A percentile compares a stretch with the other conserved stretches of the same genome.
These are phyloP conservation scores for Cordyceps javanica DNA, from an alignment of 2,329 filamentous ascomycete species.

Conservation along the genomic window DNA sequence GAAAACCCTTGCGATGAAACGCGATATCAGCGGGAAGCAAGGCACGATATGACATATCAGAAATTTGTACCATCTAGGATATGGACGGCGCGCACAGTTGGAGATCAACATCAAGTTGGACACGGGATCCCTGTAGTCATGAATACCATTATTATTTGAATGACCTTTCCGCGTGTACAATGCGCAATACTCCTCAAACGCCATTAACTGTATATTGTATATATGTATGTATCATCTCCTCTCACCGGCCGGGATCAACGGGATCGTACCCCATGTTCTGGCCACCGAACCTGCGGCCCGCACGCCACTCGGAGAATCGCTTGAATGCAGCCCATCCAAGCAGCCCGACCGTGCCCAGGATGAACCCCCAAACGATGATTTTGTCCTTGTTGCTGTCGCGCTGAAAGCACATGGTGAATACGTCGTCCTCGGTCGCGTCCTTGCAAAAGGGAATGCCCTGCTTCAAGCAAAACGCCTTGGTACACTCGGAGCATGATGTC, in stretches of 20 bases:
- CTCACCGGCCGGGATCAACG: constrained; percentile 18
- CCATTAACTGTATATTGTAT: not conserved
- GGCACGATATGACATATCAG: not conserved
- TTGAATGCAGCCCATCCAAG: constrained; percentile 54
- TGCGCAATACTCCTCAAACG: not conserved
- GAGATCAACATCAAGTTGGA: not conserved
- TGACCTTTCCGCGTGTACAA: not conserved
- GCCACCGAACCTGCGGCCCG: constrained; percentile 25
- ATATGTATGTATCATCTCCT: constrained; percentile 14
- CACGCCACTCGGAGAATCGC: constrained; percentile 38
- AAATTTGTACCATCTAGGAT: not conserved
- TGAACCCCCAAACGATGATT: constrained; percentile 60
- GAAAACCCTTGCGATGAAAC: not conserved
- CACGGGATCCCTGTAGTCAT: not conserved
- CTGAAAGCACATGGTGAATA: constrained; percentile 59
- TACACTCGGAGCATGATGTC: constrained; percentile 54
- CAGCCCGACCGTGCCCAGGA: constrained; percentile 51
- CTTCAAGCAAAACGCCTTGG: constrained; percentile 56
- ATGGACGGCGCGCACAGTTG: not conserved
- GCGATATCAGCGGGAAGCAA: not conserved
- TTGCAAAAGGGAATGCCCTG: constrained; percentile 58
- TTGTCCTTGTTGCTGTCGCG: constrained; percentile 61
- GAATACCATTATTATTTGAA: constrained; percentile 2
- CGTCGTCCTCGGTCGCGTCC: constrained; percentile 54
- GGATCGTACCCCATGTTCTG: constrained; percentile 25